These are phyloP conservation scores for Saturnispora saitoi DNA, from an alignment of 805 yeast species.

Conservation along the genomic window DNA sequence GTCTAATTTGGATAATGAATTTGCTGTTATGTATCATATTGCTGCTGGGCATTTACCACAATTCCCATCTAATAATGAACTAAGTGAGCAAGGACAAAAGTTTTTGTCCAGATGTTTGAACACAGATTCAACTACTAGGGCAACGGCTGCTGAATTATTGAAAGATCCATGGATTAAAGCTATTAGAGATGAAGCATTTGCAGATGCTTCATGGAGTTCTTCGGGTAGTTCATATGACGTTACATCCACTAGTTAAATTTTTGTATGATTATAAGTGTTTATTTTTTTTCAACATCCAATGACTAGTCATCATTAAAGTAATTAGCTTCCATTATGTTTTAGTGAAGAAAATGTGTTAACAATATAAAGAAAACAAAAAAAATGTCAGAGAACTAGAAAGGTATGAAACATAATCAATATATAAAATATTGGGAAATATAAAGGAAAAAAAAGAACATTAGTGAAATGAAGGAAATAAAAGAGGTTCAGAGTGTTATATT, in stretches of 20 bases:
- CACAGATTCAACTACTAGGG: constrained; percentile 72
- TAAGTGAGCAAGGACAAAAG: constrained; percentile 61
- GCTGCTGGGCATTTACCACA: constrained; percentile 92
- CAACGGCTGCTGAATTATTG: constrained; percentile 75
- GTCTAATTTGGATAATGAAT: constrained; percentile 92
- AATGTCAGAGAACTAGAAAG: neutral
- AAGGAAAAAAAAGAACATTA: neutral
- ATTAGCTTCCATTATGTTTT: too few relatives aligned
- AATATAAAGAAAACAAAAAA: neutral
- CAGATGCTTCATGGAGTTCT: constrained; percentile 24
- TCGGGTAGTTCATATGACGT: neutral
- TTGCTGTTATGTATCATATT: constrained; percentile 97
- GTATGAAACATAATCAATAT: neutral
- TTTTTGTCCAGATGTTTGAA: constrained; percentile 72
- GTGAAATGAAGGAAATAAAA: neutral
- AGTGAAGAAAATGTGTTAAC: neutral
- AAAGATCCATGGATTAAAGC: constrained; percentile 85
- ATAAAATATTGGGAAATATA: neutral
- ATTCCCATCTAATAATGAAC: constrained; percentile 69
- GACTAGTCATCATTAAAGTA: too few relatives aligned
- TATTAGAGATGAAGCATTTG: constrained; percentile 63
- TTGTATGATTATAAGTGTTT: neutral
- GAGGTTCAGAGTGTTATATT: neutral
- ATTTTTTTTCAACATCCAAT: too few relatives aligned
- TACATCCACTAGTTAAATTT: neutral